A percentile compares a stretch with the other conserved stretches of the same genome.
Conservation (phyloP, 1,284 basidiomycete species). For the Cryptococcus sp. region DNA sequence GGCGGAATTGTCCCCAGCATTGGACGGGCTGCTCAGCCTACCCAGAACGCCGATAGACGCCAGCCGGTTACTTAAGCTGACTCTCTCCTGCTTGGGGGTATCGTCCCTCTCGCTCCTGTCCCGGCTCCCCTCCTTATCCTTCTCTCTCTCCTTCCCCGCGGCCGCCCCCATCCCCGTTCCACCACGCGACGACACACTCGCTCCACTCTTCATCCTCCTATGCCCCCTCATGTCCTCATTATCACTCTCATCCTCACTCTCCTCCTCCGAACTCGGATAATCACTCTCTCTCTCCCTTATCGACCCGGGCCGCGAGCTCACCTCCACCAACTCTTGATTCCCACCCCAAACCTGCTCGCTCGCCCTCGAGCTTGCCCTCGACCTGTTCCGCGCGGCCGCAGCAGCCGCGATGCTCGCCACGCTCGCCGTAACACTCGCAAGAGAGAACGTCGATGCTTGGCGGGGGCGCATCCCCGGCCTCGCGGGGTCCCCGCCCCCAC, state of each 20-base stretch:
- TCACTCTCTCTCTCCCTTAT: conserved; percentile 57
- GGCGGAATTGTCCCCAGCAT: neutral
- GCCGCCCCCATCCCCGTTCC: neutral
- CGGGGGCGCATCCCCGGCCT: conserved; percentile 51
- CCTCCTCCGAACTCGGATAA: conserved; percentile 52
- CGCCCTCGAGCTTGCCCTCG: conserved; percentile 53
- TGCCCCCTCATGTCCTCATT: neutral
- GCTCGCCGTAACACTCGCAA: conserved; percentile 69
- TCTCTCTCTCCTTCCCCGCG: no score
- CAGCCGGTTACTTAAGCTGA: conserved; percentile 67
- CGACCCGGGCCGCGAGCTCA: conserved; percentile 43
- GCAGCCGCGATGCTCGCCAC: conserved; percentile 56
- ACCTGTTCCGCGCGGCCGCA: conserved; percentile 38
- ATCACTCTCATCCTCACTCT: conserved; percentile 42
- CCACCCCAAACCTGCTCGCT: conserved; percentile 46
- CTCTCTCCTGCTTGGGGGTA: conserved; percentile 21
- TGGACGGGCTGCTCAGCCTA: conserved; percentile 22
- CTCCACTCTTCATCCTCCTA: conserved; percentile 49
- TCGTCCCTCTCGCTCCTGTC: conserved; percentile 51
- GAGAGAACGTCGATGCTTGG: conserved; percentile 72
- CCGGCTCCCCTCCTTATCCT: no score
- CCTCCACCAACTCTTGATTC: conserved; percentile 48
- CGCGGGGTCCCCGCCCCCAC: conserved; percentile 13
- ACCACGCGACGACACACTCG: neutral
- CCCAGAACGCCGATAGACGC: conserved; percentile 61